Base-by-base conservation (phyloP, 2,329 filamentous ascomycete species). In the Diatrype stigma region DNA sequence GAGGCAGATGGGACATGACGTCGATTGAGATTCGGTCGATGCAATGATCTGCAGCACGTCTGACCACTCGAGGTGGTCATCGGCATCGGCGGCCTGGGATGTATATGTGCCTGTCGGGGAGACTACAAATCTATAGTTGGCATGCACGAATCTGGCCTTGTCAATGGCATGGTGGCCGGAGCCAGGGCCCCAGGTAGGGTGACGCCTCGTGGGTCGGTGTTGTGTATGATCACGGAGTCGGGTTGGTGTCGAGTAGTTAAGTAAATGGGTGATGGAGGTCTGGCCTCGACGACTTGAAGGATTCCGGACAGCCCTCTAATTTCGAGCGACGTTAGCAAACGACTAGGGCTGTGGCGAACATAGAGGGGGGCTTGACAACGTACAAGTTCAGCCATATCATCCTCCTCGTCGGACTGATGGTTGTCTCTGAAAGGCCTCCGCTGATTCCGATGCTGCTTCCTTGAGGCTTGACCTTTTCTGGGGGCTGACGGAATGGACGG, bases 101-200 rank as follows among this genome's bases (percentile, higher is more conserved):
- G 82, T 79, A 67, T 97, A 99, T 63, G 86, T 82, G 51, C 84
- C 86, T 50, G 83, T 79, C 3, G 94, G 93, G 53, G 90, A 86
- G 47, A 99, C 92, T 52, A 99, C 87, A 68, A 99, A 99, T 50
- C 94, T 87, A 67, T 99, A 99, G 69, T 99, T 99, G 57, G 94
- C 91, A 69, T 99, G 92, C 16, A 99, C 86, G 60, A 90, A 91
- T 75, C 86, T 85, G 51, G 92, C 88, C 73, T 97, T 97, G 70
- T 99, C 94, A 42, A 85, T 82, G 14, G 90, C 85, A 69, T 96
- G 91, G 69, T 96, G 89, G 23, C 92, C 91, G 34, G 91, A 96
- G 3, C 92, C 90, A 38, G 89, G 77, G 0, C 90, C 90, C 87
- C 89, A 96, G 2, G 86, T 87, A 42, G 86, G 84, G 67, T 89